Percentiles rank a stretch among this genome's conserved stretches.
Evolutionary conservation across 2,329 filamentous ascomycete species (phyloP).

Genomic region (Sporothrix brasiliensis): DNA sequence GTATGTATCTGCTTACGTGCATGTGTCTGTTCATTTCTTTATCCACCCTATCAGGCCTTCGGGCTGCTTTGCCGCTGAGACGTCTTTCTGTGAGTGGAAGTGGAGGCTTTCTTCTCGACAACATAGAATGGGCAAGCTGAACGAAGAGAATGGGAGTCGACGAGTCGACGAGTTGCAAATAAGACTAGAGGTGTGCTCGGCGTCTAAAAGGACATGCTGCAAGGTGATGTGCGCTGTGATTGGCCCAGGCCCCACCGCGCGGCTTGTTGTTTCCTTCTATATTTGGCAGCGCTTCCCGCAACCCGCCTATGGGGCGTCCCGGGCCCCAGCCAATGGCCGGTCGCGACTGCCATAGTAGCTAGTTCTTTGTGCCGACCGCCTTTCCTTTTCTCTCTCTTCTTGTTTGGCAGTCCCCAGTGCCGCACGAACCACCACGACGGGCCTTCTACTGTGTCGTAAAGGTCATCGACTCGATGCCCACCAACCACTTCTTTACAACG

Average conservation of each 20-base stretch:
- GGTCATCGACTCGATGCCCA: no score
- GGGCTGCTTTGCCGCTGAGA: background rate
- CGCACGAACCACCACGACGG: constrained; percentile 6
- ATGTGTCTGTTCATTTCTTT: constrained; percentile 3
- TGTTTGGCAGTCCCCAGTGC: background rate
- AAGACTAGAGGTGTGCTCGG: constrained; percentile 21
- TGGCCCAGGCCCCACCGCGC: constrained; percentile 22
- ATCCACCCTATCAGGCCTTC: background rate
- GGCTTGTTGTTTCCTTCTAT: constrained; percentile 25
- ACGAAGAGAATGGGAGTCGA: background rate
- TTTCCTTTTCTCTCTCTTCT: background rate
- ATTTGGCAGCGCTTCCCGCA: constrained; percentile 29
- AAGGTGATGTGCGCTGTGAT: constrained; percentile 34
- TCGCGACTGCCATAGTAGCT: constrained; percentile 9
- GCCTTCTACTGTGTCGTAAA: background rate
- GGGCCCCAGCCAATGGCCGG: constrained; percentile 26
- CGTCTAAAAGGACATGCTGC: constrained; percentile 31
- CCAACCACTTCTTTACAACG: constrained; percentile 2
- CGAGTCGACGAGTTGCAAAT: background rate
- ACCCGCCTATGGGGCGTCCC: constrained; percentile 19
- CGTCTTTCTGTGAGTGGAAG: background rate
- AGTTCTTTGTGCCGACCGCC: background rate
- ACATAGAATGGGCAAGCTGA: background rate
- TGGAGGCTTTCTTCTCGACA: no score
- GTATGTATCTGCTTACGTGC: constrained; percentile 4